Percentiles rank a stretch among this genome's conserved stretches.
phyloP scores from a whole-genome alignment of 768 basidiomycete species.

The Cyclocybe cylindracea region DNA sequence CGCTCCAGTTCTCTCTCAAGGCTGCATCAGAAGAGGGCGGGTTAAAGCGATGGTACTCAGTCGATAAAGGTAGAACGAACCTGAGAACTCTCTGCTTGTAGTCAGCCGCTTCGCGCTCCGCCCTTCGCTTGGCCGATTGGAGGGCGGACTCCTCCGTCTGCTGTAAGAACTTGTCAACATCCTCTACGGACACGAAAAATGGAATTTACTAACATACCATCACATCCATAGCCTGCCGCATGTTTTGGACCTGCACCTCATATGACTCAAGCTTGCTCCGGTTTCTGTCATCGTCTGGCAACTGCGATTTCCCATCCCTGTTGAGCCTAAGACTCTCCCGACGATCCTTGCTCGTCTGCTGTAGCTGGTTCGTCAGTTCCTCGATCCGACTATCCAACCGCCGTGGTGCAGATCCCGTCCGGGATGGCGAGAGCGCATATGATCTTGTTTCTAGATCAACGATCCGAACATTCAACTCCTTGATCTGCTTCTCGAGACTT shows the following conservation, averaged over 20 bases:
- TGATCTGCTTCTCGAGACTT: conserved; percentile 80
- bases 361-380: conserved; percentile 65
- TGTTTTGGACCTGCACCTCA: conserved; percentile 55
- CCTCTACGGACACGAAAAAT: not conserved
- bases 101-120: conserved; percentile 76
- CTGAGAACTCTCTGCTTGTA: conserved; percentile 69
- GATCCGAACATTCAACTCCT: conserved; percentile 80
- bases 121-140: conserved; percentile 70
- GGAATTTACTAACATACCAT: conserved; percentile 46
- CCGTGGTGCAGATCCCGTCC: conserved; percentile 53
- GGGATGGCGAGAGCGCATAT: conserved; percentile 57
- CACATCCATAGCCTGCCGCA: conserved; percentile 61
- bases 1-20: conserved; percentile 29
- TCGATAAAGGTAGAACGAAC: conserved; percentile 37
- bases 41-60: too few relatives aligned
- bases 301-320: conserved; percentile 52
- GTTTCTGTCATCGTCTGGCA: conserved; percentile 64
- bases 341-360: conserved; percentile 51
- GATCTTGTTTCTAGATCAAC: conserved; percentile 76
- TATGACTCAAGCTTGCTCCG: conserved; percentile 59
- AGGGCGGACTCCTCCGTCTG: conserved; percentile 72
- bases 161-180: conserved; percentile 33
- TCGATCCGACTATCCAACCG: conserved; percentile 72
- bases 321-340: conserved; percentile 44
- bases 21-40: conserved; percentile 7